These are phyloP conservation scores for Starmerella potacharoeniae DNA, from an alignment of 805 yeast species.

Conservation along the genomic window DNA sequence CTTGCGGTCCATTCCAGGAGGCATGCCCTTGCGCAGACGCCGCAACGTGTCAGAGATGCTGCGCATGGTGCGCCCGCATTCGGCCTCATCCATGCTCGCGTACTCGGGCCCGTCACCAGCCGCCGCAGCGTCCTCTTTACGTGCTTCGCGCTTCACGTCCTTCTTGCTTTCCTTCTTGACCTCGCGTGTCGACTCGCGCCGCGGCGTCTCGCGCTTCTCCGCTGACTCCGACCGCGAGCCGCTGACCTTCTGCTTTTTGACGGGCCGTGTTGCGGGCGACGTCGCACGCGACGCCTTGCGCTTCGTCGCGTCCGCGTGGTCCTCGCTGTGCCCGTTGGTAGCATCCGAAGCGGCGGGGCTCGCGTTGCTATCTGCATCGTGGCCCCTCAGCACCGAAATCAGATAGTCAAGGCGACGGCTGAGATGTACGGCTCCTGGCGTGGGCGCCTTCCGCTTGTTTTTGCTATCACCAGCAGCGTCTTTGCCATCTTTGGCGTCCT, in stretches of 20 bases:
- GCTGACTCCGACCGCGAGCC: slow-evolving; percentile 1
- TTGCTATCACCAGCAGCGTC: neutral
- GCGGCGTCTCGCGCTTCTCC: slow-evolving; percentile 6
- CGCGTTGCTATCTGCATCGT: slow-evolving; percentile 13
- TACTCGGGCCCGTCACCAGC: slow-evolving; percentile 40
- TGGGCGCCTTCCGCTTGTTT: slow-evolving; percentile 26
- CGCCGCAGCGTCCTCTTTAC: slow-evolving; percentile 7
- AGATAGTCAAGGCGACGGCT: slow-evolving; percentile 86
- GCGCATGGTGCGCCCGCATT: slow-evolving; percentile 48
- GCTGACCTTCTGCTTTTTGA: slow-evolving; percentile 14
- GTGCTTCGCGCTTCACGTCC: slow-evolving; percentile 11
- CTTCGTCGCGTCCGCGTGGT: slow-evolving; percentile 5
- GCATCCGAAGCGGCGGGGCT: slow-evolving; percentile 10
- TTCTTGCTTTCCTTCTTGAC: slow-evolving; percentile 21
- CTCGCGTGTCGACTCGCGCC: neutral
- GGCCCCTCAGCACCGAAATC: slow-evolving; percentile 56
- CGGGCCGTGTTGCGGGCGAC: slow-evolving; percentile 15
- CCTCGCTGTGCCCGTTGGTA: slow-evolving; percentile 2
- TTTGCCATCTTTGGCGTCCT: slow-evolving; percentile 2
- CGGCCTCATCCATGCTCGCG: slow-evolving; percentile 66
- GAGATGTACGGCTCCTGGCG: slow-evolving; percentile 83
- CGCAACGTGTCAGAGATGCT: slow-evolving; percentile 59
- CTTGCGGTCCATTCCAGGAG: slow-evolving; percentile 55
- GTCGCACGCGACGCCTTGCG: slow-evolving; percentile 9
- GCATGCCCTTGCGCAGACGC: slow-evolving; percentile 55